Percentiles rank a stretch among this genome's conserved stretches.
These are phyloP conservation scores for Akanthomyces muscarius DNA, from an alignment of 2,329 filamentous ascomycete genomes.

Conservation along the genomic window DNA sequence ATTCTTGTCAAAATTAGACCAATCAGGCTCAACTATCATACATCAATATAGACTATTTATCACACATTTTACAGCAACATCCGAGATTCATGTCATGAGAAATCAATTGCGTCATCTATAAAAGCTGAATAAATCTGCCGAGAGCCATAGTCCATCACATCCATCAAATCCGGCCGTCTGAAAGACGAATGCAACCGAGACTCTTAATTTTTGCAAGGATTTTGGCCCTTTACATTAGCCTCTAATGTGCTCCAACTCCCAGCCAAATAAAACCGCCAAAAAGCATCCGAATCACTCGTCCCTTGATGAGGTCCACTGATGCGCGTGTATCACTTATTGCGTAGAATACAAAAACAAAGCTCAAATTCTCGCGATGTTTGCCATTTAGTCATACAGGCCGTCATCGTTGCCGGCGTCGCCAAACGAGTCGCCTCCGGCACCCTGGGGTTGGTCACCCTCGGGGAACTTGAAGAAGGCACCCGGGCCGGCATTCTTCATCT, in stretches of 20 bases:
- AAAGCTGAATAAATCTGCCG: constrained; percentile 23
- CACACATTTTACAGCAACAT: not conserved
- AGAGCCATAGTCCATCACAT: constrained; percentile 2
- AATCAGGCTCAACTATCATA: not conserved
- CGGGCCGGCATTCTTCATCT: constrained; percentile 96
- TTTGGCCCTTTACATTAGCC: constrained; percentile 23
- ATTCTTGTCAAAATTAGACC: not conserved
- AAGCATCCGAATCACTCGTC: constrained; percentile 19
- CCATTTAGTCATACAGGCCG: constrained; percentile 88
- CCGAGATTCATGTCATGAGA: constrained; percentile 10
- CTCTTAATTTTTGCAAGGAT: constrained; percentile 8
- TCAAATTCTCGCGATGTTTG: not conserved
- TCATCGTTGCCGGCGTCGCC: constrained; percentile 91
- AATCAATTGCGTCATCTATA: constrained; percentile 33
- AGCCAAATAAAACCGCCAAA: constrained; percentile 25
- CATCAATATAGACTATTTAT: not conserved
- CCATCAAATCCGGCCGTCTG: not conserved
- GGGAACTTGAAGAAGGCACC: constrained; percentile 99
- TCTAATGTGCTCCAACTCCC: constrained; percentile 29
- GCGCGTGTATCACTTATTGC: not conserved
- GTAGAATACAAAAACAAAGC: constrained; percentile 20
- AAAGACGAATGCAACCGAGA: not conserved
- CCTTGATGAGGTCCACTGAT: constrained; percentile 5
- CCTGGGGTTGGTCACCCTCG: constrained; percentile 61
- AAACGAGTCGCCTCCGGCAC: constrained; percentile 61